Base-by-base conservation (phyloP, 148 eudicot species). In the Agrostemma githago region DNA sequence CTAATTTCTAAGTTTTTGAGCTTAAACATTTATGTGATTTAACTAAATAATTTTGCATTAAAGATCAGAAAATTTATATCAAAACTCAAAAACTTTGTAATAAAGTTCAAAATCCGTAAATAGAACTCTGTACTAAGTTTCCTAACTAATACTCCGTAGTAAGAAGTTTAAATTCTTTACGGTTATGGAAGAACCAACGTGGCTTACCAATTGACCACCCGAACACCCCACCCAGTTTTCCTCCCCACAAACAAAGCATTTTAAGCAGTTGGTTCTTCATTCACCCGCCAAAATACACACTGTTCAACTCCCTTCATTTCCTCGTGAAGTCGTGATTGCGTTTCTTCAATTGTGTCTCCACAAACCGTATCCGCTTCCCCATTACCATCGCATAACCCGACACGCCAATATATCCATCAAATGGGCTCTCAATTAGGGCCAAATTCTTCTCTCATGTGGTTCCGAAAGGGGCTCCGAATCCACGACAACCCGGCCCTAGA, bases 401-500 rank as follows among this genome's bases (percentile, higher is more conserved):
- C 64, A 66, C 76, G 44, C 9, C 17, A 37, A 56, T 19, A 56
- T 38, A 12, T 15, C 38, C 64, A 38, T 0, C 72, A 74, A 78
- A 81, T 81, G 84, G 76, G 61, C 43, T 38, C 60, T 4, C 37
- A 15, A 67, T 44, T 82, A 78, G 84, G 84, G 19, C 61, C 84
- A 54, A 79, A 78, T 5, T 40, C 76, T 14, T 89, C 98, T 2
- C 75, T 93, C 4, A 76, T 91, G 67, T 93, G 98, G 98, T 93
- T 93, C 91, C 69, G 98, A 2, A 93, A 91, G 72, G 97, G 98
- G 17, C 88, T 93, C 72, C 94, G 98, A 19, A 72, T 91, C 64
- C 98, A 93, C 83, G 98, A 93, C 69, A 93, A 93, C 83, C 98
- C 97, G 65, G 94, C 98, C 0, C 86, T 93, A 2, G 75, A 86